These are phyloP conservation scores for Brassica carinata DNA, from an alignment of 345 rosid genomes.

Conservation along the genomic window DNA sequence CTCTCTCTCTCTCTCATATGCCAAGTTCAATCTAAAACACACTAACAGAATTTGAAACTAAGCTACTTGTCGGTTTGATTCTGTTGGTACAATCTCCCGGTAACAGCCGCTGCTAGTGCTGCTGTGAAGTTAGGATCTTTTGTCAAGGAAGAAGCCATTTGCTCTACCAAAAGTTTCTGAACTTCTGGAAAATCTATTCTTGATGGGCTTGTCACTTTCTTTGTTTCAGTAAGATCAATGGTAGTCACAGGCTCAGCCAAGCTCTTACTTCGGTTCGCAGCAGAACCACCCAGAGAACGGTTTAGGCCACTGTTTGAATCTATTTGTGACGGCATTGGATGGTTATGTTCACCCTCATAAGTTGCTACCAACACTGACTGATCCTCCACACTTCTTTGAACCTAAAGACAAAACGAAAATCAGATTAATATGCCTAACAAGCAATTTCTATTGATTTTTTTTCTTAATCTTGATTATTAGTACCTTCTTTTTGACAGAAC, in stretches of 20 bases:
- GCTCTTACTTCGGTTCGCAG: conserved; percentile 44
- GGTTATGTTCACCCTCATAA: conserved; percentile 98
- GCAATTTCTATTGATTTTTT: not conserved
- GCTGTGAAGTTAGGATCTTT: conserved; percentile 94
- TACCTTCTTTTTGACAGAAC: conserved; percentile 98
- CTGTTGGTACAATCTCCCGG: conserved; percentile 71
- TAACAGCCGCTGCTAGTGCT: conserved; percentile 92
- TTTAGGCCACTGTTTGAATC: conserved; percentile 58
- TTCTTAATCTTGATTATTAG: not conserved
- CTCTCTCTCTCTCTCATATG: not conserved
- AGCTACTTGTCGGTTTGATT: conserved; percentile 50
- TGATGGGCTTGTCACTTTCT: conserved; percentile 39
- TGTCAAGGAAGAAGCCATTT: conserved; percentile 92
- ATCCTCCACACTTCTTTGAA: conserved; percentile 89
- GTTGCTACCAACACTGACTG: conserved; percentile 89
- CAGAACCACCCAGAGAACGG: conserved; percentile 46
- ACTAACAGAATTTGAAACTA: conserved; percentile 20
- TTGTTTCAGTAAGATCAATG: conserved; percentile 29
- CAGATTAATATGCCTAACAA: conserved; percentile 7
- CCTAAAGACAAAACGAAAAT: conserved; percentile 51
- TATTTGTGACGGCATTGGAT: conserved; percentile 65
- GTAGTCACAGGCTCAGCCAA: conserved; percentile 55
- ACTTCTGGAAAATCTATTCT: conserved; percentile 64
- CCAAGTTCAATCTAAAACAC: conserved; percentile 20
- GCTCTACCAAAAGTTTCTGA: conserved; percentile 75